Evolutionary conservation across 202 grass and related monocot species (phyloP), one percentile per base, ranked within the genome.

Genomic region (Saccharum hybrid): DNA sequence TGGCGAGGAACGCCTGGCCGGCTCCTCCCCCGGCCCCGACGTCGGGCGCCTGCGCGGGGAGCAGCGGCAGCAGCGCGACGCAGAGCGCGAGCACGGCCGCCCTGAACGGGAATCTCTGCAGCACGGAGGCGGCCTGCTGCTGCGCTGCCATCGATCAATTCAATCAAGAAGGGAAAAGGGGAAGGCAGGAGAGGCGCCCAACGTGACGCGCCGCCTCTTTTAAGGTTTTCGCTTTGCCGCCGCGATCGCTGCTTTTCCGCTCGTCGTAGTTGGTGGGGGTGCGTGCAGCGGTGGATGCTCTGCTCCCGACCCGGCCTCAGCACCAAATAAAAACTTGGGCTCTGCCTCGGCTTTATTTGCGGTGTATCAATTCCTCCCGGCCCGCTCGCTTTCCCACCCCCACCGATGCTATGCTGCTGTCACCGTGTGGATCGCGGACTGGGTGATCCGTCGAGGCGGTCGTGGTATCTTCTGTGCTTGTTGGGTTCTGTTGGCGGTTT

Each of bases 11-110:
- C 80, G 84, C 84, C 79, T 91, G 88, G 14, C 86, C 65, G 3
- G 63, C 10, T 0, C 51, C 82, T 1, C 63, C 82, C 8, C 2
- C 59, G 0, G 16, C 82, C 0, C 39, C 66, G 8, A 69, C 88
- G 51, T 90, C 88, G 6, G 96, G 77, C 39, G 68, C 67, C 78
- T 90, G 26, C 11, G 91, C 85, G 0, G 89, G 93, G 7, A 93
- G 37, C 60, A 96, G 79, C 37, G 88, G 91, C 68, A 99, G 87
- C n/a, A 96, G 64, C 43, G 89, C 68, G 18, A 91, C 88, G 81
- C 91, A 76, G 2, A 94, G 60, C 73, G 78, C 82, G 11, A 99
- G 84, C 51, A 94, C 38, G n/a, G 89, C 69, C 80, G 76, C 91
- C 75, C 88, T 89, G 79, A 94, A 89, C 83, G 78, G 81, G 84